A percentile compares a stretch with the other conserved stretches of the same genome.
Conservation (phyloP, 768 basidiomycete genomes). For the Hortiboletus campestris region DNA sequence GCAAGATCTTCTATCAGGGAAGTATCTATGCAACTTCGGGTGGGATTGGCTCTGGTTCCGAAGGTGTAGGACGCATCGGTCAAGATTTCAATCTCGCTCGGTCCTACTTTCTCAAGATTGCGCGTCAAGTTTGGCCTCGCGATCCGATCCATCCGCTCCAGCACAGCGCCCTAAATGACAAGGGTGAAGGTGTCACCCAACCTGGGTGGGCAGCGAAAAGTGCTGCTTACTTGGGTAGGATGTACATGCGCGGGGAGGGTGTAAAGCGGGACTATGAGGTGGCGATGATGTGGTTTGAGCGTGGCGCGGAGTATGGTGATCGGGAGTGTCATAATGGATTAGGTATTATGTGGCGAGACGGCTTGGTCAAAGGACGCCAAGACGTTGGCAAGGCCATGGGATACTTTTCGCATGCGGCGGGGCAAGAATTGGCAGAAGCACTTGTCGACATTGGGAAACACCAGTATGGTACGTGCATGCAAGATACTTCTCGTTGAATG, state of each 20-base stretch:
- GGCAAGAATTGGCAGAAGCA: conserved; percentile 88
- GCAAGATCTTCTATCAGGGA: conserved; percentile 96
- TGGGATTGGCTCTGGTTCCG: conserved; percentile 83
- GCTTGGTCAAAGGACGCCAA: conserved; percentile 65
- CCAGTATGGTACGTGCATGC: conserved; percentile 50
- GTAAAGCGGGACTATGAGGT: conserved; percentile 68
- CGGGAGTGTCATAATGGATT: conserved; percentile 87
- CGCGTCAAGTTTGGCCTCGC: conserved; percentile 84
- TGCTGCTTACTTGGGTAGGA: conserved; percentile 87
- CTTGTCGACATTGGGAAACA: conserved; percentile 88
- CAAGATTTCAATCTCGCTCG: conserved; percentile 75
- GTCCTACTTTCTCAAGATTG: conserved; percentile 82
- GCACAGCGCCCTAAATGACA: conserved; percentile 38
- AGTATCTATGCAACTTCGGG: conserved; percentile 80
- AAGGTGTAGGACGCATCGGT: conserved; percentile 88
- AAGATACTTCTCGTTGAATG: background rate
- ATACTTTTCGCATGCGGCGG: conserved; percentile 78
- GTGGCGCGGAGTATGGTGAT: conserved; percentile 78
- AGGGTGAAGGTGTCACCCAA: conserved; percentile 53
- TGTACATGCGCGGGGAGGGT: conserved; percentile 94
- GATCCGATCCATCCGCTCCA: conserved; percentile 62
- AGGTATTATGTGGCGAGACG: conserved; percentile 92
- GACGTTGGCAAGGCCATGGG: conserved; percentile 62
- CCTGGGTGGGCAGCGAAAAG: conserved; percentile 69
- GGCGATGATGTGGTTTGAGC: conserved; percentile 93